Conservation (phyloP, 176 grass and related monocot genomes). For the Rhynchospora breviuscula region DNA sequence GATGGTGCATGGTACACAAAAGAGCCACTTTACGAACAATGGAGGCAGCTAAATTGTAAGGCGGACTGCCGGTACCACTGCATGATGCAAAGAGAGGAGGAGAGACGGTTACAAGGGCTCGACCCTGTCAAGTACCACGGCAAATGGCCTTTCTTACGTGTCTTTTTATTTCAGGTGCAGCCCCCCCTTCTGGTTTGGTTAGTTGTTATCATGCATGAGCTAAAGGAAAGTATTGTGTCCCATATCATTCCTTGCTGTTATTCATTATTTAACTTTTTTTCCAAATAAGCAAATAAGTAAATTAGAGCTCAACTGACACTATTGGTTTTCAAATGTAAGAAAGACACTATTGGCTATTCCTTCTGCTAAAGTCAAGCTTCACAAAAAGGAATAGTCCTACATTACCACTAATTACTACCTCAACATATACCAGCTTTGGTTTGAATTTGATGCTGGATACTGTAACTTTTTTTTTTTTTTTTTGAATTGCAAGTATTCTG, state of each 20-base stretch:
- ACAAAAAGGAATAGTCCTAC: too few relatives aligned
- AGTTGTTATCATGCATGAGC: neutral
- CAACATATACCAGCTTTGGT: neutral
- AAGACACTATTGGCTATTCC: neutral
- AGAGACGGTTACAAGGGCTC: conserved; percentile 54
- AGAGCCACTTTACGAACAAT: conserved; percentile 59
- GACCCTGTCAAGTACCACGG: conserved; percentile 83
- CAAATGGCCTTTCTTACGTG: conserved; percentile 71
- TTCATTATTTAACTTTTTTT: neutral
- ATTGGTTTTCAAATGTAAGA: neutral
- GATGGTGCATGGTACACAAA: conserved; percentile 54
- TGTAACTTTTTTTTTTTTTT: neutral
- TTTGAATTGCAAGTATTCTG: neutral
- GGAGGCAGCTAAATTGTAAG: conserved; percentile 71
- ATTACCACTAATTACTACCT: neutral
- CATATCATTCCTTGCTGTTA: neutral
- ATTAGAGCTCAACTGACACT: neutral
- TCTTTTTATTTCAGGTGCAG: conserved; percentile 71
- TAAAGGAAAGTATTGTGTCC: neutral
- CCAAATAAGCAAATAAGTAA: neutral
- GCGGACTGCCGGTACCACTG: conserved; percentile 76
- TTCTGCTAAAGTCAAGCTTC: neutral
- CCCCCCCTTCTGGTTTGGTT: neutral
- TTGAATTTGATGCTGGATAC: neutral
- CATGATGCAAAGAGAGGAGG: conserved; percentile 76